These are phyloP conservation scores for Phialophora verrucosa DNA, from an alignment of 2,329 filamentous ascomycete genomes.

Conservation along the genomic window DNA sequence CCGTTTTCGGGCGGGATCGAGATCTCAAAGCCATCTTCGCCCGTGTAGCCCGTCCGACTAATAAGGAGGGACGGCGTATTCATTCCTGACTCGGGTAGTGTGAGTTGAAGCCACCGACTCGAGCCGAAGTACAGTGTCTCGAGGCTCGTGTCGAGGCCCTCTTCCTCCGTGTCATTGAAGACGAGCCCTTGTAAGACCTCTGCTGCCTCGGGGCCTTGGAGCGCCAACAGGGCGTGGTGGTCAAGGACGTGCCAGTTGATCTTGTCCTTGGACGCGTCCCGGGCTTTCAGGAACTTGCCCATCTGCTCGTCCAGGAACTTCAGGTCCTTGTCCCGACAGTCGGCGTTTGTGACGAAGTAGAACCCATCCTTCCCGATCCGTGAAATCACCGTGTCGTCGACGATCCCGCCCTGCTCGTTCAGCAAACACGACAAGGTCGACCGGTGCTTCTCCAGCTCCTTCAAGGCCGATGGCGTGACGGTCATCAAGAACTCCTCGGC, in stretches of 20 bases:
- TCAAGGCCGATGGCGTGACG: conserved; percentile 78
- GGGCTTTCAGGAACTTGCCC: conserved; percentile 61
- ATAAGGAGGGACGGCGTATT: conserved; percentile 68
- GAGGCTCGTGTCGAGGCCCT: conserved; percentile 59
- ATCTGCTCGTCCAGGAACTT: conserved; percentile 76
- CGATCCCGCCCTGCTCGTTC: conserved; percentile 85
- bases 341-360: conserved; percentile 96
- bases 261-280: conserved; percentile 53
- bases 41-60: conserved; percentile 91
- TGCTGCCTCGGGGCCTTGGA: conserved; percentile 82
- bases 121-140: conserved; percentile 81
- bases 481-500: conserved; percentile 81
- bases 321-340: conserved; percentile 85
- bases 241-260: conserved; percentile 73
- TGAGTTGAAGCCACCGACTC: conserved; percentile 69
- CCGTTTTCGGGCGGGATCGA: conserved; percentile 74
- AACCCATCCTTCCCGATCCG: conserved; percentile 74
- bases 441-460: conserved; percentile 67
- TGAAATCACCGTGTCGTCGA: conserved; percentile 92
- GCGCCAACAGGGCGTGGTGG: conserved; percentile 78
- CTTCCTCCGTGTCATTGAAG: conserved; percentile 51
- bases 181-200: conserved; percentile 71
- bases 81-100: conserved; percentile 60
- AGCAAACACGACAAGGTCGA: conserved; percentile 86
- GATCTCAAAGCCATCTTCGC: conserved; percentile 98